These are phyloP conservation scores for Cocos nucifera DNA, from an alignment of 176 grass and related monocot species.

Conservation along the genomic window DNA sequence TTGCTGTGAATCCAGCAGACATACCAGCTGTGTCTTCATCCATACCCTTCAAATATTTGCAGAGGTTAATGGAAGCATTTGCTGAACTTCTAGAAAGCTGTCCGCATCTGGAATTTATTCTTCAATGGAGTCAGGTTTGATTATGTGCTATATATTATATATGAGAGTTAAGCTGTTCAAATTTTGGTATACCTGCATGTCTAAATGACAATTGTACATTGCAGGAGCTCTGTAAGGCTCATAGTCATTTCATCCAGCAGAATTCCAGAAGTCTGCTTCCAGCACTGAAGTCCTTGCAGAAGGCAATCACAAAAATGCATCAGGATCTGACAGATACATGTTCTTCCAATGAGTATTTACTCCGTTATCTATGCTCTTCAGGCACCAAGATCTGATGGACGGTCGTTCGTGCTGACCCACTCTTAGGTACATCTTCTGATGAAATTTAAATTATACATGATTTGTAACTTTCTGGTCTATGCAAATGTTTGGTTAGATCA, in stretches of 20 bases:
- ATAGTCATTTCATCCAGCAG: slow-evolving; percentile 80
- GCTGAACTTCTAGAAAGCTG: slow-evolving; percentile 74
- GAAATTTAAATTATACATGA: no score
- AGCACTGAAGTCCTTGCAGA: slow-evolving; percentile 71
- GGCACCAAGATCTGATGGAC: slow-evolving; percentile 34
- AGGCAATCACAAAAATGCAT: slow-evolving; percentile 80
- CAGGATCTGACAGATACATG: slow-evolving; percentile 91
- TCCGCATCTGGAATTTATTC: slow-evolving; percentile 88
- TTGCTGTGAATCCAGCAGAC: slow-evolving; percentile 57
- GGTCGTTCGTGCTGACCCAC: no score
- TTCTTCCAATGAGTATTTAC: slow-evolving; percentile 87
- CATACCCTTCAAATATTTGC: slow-evolving; percentile 63
- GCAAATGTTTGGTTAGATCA: no score
- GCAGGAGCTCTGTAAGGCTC: slow-evolving; percentile 83
- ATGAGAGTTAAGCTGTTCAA: no score
- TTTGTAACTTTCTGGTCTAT: no score
- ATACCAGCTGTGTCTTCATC: slow-evolving; percentile 48
- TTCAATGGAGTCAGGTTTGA: slow-evolving; percentile 77
- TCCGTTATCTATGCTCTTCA: slow-evolving; percentile 65
- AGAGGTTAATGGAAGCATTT: slow-evolving; percentile 84
- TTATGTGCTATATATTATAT: neutral
- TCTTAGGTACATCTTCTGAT: no score
- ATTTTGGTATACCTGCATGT: neutral
- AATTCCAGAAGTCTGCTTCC: slow-evolving; percentile 85
- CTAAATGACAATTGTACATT: slow-evolving; percentile 8